phyloP scores from a whole-genome alignment of 2,329 filamentous ascomycete species.

The Cercospora janseana region DNA sequence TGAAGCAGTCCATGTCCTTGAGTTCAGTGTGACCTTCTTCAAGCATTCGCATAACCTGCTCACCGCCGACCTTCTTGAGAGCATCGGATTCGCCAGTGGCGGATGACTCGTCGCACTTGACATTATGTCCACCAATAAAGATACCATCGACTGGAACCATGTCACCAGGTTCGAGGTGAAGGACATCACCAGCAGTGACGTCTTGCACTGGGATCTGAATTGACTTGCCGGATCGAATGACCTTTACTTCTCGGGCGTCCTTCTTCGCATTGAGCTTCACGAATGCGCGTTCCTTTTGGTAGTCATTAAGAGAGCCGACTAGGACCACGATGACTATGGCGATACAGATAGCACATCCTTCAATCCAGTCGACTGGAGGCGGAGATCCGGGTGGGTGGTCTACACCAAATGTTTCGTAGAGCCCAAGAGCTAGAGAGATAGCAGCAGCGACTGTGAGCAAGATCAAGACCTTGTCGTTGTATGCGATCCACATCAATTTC shows the following conservation, averaged over 20 bases:
- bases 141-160: conserved; percentile 70
- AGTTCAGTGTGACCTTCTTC: conserved; percentile 62
- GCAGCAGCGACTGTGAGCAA: conserved; percentile 67
- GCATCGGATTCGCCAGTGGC: conserved; percentile 74
- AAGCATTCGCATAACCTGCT: conserved; percentile 61
- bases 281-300: conserved; percentile 78
- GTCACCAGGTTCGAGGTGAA: conserved; percentile 71
- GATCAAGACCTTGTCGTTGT: conserved; percentile 77
- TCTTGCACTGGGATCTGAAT: conserved; percentile 68
- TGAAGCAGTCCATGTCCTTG: conserved; percentile 74
- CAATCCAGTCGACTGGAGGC: conserved; percentile 68
- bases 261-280: conserved; percentile 79
- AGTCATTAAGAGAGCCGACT: conserved; percentile 76
- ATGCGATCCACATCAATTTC: conserved; percentile 74
- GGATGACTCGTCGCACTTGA: conserved; percentile 71
- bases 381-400: conserved; percentile 42
- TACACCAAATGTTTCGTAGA: conserved; percentile 61
- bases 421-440: conserved; percentile 71
- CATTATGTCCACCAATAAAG: conserved; percentile 64
- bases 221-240: conserved; percentile 69
- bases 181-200: conserved; percentile 69
- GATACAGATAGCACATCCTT: conserved; percentile 76
- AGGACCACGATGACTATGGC: conserved; percentile 73
- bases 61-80: conserved; percentile 63
- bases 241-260: conserved; percentile 70